A percentile compares a stretch with the other conserved stretches of the same genome.
These are phyloP conservation scores for Dentipellis sp. DNA, from an alignment of 768 basidiomycete genomes.

Conservation along the genomic window DNA sequence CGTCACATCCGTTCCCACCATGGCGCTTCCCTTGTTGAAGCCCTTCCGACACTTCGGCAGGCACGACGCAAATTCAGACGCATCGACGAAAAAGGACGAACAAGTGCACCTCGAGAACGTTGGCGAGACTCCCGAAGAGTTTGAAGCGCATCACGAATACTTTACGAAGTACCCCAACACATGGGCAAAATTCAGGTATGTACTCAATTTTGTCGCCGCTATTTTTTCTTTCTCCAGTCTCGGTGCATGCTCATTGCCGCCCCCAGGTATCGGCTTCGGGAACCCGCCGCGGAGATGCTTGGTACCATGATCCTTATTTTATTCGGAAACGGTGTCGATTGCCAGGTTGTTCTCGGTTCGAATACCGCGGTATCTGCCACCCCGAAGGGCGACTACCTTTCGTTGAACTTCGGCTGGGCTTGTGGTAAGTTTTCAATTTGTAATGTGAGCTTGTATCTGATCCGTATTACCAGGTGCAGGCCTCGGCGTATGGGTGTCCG, in stretches of 20 bases:
- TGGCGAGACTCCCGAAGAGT: background rate
- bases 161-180: conserved; percentile 10
- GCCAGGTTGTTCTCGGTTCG: conserved; percentile 6
- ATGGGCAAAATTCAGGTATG: conserved; percentile 16
- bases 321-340: conserved; percentile 8
- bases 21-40: background rate
- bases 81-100: background rate
- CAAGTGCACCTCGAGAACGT: background rate
- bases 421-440: conserved; percentile 6
- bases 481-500: conserved; percentile 60
- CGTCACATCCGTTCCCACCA: background rate
- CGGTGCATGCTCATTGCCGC: background rate
- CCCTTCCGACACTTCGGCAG: background rate
- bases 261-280: conserved; percentile 2
- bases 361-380: conserved; percentile 15
- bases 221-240: background rate
- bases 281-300: conserved; percentile 4
- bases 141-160: conserved; percentile 1
- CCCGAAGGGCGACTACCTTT: conserved; percentile 16
- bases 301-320: conserved; percentile 8
- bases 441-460: background rate
- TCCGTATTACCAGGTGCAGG: conserved; percentile 32
- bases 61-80: conserved; percentile 2
- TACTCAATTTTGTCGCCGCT: background rate
- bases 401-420: conserved; percentile 16